These are phyloP conservation scores for Agarophyton chilense DNA, from an alignment of 23 red algal species.

Conservation along the genomic window DNA sequence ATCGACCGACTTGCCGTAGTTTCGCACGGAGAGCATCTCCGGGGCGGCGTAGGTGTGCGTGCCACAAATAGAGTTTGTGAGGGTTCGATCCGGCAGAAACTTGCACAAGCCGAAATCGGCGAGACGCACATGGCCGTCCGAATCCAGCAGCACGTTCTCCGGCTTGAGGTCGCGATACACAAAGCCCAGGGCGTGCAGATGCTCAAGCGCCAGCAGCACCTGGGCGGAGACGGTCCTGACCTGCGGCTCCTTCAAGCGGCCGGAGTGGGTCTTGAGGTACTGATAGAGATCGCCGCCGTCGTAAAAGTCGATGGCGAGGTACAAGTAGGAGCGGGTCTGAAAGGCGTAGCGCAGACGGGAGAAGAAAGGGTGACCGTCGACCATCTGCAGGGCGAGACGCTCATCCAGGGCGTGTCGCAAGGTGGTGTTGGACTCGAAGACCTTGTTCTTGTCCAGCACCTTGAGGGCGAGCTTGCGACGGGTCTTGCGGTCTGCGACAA, in stretches of 20 bases:
- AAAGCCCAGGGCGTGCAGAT: slow-evolving; percentile 88
- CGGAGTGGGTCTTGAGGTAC: slow-evolving; percentile 65
- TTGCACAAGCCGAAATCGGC: slow-evolving; percentile 99
- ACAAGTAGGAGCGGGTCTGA: slow-evolving; percentile 79
- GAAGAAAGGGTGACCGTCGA: slow-evolving; percentile 82
- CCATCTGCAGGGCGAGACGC: slow-evolving; percentile 83
- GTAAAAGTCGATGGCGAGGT: slow-evolving; percentile 90
- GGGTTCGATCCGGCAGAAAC: slow-evolving; percentile 57
- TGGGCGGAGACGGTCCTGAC: slow-evolving; percentile 78
- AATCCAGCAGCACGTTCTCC: slow-evolving; percentile 93
- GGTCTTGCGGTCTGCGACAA: slow-evolving; percentile 59
- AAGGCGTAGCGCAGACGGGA: slow-evolving; percentile 81
- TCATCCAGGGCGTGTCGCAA: slow-evolving; percentile 87
- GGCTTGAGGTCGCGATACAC: slow-evolving; percentile 98
- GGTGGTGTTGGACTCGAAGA: slow-evolving; percentile 58
- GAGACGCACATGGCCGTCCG: slow-evolving; percentile 86
- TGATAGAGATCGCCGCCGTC: slow-evolving; percentile 87
- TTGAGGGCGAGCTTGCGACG: slow-evolving; percentile 73
- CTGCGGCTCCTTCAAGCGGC: slow-evolving; percentile 75
- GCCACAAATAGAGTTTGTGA: slow-evolving; percentile 88
- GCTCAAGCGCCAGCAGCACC: slow-evolving; percentile 82
- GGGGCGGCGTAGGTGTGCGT: slow-evolving; percentile 90
- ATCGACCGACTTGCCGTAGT: slow-evolving; percentile 91
- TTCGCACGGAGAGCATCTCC: slow-evolving; percentile 81
- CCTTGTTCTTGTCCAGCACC: slow-evolving; percentile 73